A percentile compares a stretch with the other conserved stretches of the same genome.
Conservation (phyloP, 345 rosid genomes). For the Hibiscus trionum region DNA sequence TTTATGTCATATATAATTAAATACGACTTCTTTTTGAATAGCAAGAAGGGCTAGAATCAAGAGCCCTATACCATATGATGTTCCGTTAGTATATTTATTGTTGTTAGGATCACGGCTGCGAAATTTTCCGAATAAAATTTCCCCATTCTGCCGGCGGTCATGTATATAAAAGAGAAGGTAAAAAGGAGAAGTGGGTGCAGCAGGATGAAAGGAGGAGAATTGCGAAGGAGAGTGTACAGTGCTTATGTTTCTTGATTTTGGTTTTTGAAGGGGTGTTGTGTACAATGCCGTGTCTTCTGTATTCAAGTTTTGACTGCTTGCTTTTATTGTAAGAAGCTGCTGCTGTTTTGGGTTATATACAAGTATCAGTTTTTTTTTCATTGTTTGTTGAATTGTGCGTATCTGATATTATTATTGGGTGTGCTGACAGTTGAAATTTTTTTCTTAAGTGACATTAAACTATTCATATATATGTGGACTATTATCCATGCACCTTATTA, state of each 20-base stretch:
- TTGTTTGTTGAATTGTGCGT: not conserved
- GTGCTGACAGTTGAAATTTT: too few relatives aligned
- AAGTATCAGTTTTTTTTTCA: not conserved
- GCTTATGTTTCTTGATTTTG: not conserved
- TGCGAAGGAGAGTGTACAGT: not conserved
- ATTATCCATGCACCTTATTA: too few relatives aligned
- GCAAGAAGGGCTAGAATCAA: not conserved
- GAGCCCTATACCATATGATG: not conserved
- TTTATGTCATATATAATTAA: not conserved
- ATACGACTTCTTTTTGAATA: not conserved
- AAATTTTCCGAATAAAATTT: constrained; percentile 3
- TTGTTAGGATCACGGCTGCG: constrained; percentile 5
- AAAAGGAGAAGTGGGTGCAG: not conserved
- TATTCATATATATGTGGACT: too few relatives aligned
- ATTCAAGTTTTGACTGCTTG: not conserved
- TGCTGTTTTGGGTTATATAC: not conserved
- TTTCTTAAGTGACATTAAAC: too few relatives aligned
- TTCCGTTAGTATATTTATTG: not conserved
- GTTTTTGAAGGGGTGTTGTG: not conserved
- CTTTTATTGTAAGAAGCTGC: not conserved
- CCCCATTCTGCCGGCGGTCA: not conserved
- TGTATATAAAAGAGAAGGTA: constrained; percentile 14
- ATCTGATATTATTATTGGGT: too few relatives aligned
- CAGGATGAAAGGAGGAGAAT: constrained; percentile 3
- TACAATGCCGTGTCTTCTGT: not conserved